Evolutionary conservation across 192 early-diverging fungal genomes (phyloP).

Genomic region (Endogone sp.): DNA sequence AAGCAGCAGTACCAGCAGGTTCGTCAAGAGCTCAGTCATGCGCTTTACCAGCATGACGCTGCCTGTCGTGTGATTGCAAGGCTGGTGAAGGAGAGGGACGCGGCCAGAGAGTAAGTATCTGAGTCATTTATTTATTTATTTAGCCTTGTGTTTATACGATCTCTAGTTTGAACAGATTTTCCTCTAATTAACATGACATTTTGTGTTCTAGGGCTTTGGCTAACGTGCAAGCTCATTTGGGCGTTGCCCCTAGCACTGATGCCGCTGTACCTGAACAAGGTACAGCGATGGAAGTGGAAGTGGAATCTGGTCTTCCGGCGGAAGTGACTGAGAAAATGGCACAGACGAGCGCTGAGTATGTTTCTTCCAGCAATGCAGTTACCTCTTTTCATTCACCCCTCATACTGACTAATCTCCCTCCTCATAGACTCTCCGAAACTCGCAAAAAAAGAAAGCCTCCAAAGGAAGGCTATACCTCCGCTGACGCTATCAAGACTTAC

Average conservation of each 20-base stretch:
- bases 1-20: conserved; percentile 90
- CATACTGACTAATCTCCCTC: conserved; percentile 15
- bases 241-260: conserved; percentile 30
- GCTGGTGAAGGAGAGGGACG: conserved; percentile 85
- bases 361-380: neutral
- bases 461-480: conserved; percentile 52
- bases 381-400: neutral
- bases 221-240: conserved; percentile 57
- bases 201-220: conserved; percentile 42
- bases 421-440: conserved; percentile 52
- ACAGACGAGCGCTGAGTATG: conserved; percentile 48
- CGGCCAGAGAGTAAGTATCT: conserved; percentile 65
- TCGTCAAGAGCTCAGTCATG: conserved; percentile 89
- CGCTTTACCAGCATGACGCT: conserved; percentile 95
- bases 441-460: conserved; percentile 87
- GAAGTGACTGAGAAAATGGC: conserved; percentile 46
- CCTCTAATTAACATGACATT: too few species aligned
- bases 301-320: conserved; percentile 29
- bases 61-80: conserved; percentile 93
- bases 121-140: neutral
- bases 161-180: too few species aligned
- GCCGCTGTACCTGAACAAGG: conserved; percentile 18
- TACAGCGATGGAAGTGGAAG: conserved; percentile 52
- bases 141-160: neutral
- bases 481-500: conserved; percentile 64